Percentiles rank a stretch among this genome's conserved stretches.
Evolutionary conservation across 2,329 filamentous ascomycete genomes (phyloP).

Genomic region (Madurella mycetomatis): DNA sequence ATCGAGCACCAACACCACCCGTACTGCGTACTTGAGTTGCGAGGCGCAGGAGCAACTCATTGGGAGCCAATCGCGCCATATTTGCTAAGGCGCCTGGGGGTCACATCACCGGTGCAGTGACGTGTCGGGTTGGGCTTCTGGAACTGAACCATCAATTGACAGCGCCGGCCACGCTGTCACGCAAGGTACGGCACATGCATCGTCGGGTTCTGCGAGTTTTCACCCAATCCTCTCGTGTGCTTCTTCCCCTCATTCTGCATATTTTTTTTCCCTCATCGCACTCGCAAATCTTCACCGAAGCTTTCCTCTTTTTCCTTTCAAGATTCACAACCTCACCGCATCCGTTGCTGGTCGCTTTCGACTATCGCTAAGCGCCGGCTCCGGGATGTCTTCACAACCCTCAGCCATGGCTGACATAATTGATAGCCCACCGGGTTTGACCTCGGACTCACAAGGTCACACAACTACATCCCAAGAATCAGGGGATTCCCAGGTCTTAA

Average conservation of each 20-base stretch:
- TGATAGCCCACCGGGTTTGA: not conserved
- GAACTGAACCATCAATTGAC: not conserved
- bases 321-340: not conserved
- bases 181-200: conserved; percentile 4
- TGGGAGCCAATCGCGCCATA: not conserved
- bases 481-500: not conserved
- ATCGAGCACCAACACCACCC: too few species aligned
- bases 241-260: not conserved
- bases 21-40: too few species aligned
- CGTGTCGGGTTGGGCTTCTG: conserved; percentile 7
- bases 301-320: not conserved
- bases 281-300: not conserved
- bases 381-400: not conserved
- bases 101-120: not conserved
- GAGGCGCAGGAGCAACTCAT: too few species aligned
- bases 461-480: not conserved
- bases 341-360: not conserved
- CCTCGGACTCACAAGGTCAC: not conserved
- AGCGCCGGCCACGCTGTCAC: conserved; percentile 15
- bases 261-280: not conserved
- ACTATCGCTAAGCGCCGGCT: not conserved
- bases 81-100: not conserved
- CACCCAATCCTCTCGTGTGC: not conserved
- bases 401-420: conserved; percentile 7
- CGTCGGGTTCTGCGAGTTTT: not conserved